Evolutionary conservation across 805 yeast genomes (phyloP).

Genomic region (Saccharomycopsis amapae): DNA sequence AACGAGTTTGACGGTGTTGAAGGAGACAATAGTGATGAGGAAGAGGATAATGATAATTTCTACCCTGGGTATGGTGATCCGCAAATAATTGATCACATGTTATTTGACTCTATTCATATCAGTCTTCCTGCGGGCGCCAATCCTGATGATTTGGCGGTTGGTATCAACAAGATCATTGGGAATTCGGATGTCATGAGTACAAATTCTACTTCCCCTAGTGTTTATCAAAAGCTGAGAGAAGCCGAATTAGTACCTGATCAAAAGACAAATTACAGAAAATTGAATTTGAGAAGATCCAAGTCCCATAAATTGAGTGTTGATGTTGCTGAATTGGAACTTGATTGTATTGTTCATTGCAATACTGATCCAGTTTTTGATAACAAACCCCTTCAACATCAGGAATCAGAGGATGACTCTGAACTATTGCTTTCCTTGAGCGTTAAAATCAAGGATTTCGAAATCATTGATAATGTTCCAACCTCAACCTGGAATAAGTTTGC

Average conservation of each 20-base stretch:
- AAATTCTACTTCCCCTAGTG: background rate
- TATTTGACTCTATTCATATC: conserved; percentile 77
- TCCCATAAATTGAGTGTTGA: conserved; percentile 53
- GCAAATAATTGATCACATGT: conserved; percentile 47
- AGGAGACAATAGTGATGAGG: conserved; percentile 18
- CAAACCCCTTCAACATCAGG: conserved; percentile 18
- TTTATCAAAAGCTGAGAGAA: background rate
- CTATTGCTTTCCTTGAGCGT: conserved; percentile 43
- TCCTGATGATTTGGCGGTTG: conserved; percentile 39
- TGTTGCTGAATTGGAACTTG: conserved; percentile 44
- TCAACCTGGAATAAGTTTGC: conserved; percentile 89
- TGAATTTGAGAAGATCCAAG: conserved; percentile 59
- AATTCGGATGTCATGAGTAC: conserved; percentile 15
- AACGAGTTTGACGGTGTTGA: no score
- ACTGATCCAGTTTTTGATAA: conserved; percentile 37
- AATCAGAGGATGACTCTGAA: conserved; percentile 33
- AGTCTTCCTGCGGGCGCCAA: conserved; percentile 44
- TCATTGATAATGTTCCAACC: conserved; percentile 71
- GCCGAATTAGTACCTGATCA: conserved; percentile 24
- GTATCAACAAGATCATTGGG: conserved; percentile 44
- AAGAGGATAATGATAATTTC: background rate
- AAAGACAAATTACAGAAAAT: conserved; percentile 32
- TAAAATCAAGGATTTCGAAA: conserved; percentile 45
- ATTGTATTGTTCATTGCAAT: conserved; percentile 38
- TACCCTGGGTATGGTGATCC: conserved; percentile 1